Evolutionary conservation across 495 filamentous ascomycete species (phyloP).

Genomic region (Rhizodiscina lignyota): DNA sequence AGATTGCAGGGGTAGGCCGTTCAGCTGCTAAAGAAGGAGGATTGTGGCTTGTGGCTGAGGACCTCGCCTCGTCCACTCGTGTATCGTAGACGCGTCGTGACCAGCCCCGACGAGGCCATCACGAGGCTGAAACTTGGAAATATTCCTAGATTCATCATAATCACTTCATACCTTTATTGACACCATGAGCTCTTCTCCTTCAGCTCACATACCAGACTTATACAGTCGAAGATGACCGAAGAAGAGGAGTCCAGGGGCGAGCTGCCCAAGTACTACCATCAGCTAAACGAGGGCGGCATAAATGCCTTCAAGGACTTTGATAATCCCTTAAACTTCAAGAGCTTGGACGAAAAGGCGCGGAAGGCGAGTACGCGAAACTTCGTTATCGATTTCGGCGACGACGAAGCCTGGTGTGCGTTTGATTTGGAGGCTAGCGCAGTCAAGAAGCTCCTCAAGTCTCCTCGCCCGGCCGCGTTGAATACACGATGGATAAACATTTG

Average conservation of each 20-base stretch:
- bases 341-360: slow-evolving; percentile 2
- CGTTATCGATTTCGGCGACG: slow-evolving; percentile 52
- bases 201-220: not conserved
- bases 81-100: not conserved
- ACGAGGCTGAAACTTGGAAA: not conserved
- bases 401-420: slow-evolving; percentile 43
- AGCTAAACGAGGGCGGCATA: too few relatives aligned
- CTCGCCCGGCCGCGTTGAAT: slow-evolving; percentile 14
- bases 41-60: not conserved
- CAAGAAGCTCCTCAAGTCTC: slow-evolving; percentile 12
- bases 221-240: not conserved
- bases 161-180: too few relatives aligned
- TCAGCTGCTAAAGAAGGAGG: not conserved
- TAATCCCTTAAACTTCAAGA: not conserved
- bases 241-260: too few relatives aligned
- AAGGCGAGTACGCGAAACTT: slow-evolving; percentile 26
- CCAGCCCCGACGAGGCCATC: not conserved
- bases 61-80: not conserved
- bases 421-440: slow-evolving; percentile 34
- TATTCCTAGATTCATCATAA: too few relatives aligned
- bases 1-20: not conserved
- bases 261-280: too few relatives aligned
- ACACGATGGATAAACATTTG: slow-evolving; percentile 71
- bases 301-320: slow-evolving; percentile 2
- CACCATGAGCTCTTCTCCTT: not conserved